Conservation (phyloP, 164 flowering plant genomes). For the Magnolia officinalis region DNA sequence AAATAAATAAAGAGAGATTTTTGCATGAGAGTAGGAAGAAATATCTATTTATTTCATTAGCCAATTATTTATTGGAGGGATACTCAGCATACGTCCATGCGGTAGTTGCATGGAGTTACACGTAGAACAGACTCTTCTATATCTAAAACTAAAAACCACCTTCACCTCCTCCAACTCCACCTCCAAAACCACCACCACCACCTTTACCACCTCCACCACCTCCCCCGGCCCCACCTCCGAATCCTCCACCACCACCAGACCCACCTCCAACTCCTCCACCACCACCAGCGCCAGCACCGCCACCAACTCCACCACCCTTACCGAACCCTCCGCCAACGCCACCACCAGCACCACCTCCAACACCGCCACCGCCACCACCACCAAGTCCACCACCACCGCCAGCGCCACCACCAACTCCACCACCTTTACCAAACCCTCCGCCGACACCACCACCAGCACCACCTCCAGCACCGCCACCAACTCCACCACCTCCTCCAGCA, state of each 20-base stretch:
- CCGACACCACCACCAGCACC: too few relatives aligned
- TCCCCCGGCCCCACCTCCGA: not conserved
- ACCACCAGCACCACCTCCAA: not conserved
- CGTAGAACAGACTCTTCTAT: not conserved
- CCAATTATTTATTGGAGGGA: too few relatives aligned
- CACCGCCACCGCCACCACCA: not conserved
- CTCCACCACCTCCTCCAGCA: too few relatives aligned
- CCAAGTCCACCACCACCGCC: too few relatives aligned
- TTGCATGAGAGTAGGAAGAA: too few relatives aligned
- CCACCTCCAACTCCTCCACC: slow-evolving; percentile 9
- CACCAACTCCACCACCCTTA: not conserved
- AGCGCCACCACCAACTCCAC: too few relatives aligned
- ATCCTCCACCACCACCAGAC: not conserved
- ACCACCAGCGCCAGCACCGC: slow-evolving; percentile 5
- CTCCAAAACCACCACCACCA: slow-evolving; percentile 7
- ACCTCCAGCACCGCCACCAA: too few relatives aligned
- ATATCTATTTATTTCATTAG: too few relatives aligned
- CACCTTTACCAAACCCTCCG: too few relatives aligned
- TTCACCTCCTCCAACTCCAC: not conserved
- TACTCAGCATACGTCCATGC: too few relatives aligned
- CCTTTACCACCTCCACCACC: not conserved
- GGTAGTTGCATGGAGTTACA: not conserved
- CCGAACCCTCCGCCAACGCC: not conserved
- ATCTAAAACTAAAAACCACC: not conserved
- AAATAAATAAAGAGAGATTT: too few relatives aligned